Evolutionary conservation across 1,139 yeast species (phyloP).

Genomic region (Debaryomycetaceae sp.): DNA sequence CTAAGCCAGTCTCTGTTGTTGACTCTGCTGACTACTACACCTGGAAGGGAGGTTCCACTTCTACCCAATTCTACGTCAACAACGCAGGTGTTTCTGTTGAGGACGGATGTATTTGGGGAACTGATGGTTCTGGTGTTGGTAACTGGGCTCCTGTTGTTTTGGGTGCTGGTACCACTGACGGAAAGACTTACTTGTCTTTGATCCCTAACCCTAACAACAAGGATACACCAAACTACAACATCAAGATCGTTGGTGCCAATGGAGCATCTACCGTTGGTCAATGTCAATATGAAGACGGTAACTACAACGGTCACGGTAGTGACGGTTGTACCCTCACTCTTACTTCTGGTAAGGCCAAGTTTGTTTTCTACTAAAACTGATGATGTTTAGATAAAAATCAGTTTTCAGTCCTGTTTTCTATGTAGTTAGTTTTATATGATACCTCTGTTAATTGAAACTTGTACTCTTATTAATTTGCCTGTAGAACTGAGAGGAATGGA

Average conservation of each 20-base stretch:
- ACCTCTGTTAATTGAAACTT: background rate
- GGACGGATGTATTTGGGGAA: conserved; percentile 95
- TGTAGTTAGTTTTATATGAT: background rate
- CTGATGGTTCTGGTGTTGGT: conserved; percentile 75
- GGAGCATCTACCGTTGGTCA: conserved; percentile 68
- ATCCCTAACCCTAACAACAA: conserved; percentile 94
- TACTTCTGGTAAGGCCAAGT: conserved; percentile 73
- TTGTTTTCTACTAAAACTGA: conserved; percentile 48
- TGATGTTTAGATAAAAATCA: background rate
- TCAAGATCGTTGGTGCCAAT: conserved; percentile 72
- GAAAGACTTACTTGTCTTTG: conserved; percentile 81
- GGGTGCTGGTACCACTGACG: conserved; percentile 85
- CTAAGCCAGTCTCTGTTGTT: conserved; percentile 72
- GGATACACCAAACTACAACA: conserved; percentile 74
- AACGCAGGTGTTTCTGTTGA: conserved; percentile 87
- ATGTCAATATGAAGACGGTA: conserved; percentile 79
- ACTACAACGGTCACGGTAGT: conserved; percentile 56
- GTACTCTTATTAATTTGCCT: background rate
- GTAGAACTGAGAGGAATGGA: too few species aligned
- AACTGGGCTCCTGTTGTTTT: conserved; percentile 98
- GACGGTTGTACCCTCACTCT: conserved; percentile 96
- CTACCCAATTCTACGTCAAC: conserved; percentile 96
- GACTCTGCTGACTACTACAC: conserved; percentile 70
- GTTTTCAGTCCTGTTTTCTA: background rate
- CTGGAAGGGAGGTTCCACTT: conserved; percentile 82